Percentiles rank a stretch among this genome's conserved stretches.
Evolutionary conservation across 768 basidiomycete genomes (phyloP).

Genomic region (Harrya chromipes): DNA sequence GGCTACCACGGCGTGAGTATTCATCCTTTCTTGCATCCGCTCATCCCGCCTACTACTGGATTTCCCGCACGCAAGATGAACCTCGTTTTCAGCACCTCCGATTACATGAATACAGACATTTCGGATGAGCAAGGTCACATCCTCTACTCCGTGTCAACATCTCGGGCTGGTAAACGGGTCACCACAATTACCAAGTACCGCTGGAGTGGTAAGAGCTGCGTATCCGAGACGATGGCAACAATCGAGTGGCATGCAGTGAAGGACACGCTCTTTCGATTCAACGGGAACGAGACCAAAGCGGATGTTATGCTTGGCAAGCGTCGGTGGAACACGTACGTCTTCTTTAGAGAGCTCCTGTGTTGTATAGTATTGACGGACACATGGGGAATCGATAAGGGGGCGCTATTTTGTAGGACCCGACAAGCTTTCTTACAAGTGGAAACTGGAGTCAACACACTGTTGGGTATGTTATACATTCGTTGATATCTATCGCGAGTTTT

Average conservation of each 20-base stretch:
- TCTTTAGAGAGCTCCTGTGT: not conserved
- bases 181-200: slow-evolving; percentile 26
- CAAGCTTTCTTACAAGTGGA: slow-evolving; percentile 35
- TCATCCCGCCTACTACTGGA: not conserved
- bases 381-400: slow-evolving; percentile 21
- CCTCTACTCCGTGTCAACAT: slow-evolving; percentile 22
- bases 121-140: slow-evolving; percentile 17
- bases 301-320: slow-evolving; percentile 21
- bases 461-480: slow-evolving; percentile 17
- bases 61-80: slow-evolving; percentile 9
- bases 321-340: slow-evolving; percentile 23
- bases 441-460: slow-evolving; percentile 25
- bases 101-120: slow-evolving; percentile 19
- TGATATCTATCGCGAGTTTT: not conserved
- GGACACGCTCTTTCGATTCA: slow-evolving; percentile 29
- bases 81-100: slow-evolving; percentile 20
- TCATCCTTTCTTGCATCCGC: not conserved
- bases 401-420: slow-evolving; percentile 35
- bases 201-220: slow-evolving; percentile 18
- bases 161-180: slow-evolving; percentile 9
- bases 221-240: slow-evolving; percentile 30
- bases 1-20: not conserved
- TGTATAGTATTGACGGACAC: not conserved
- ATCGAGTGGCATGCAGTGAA: slow-evolving; percentile 34
- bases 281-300: slow-evolving; percentile 27